These are phyloP conservation scores for Cinchona pubescens DNA, from an alignment of 257 asterid genomes.

Conservation along the genomic window DNA sequence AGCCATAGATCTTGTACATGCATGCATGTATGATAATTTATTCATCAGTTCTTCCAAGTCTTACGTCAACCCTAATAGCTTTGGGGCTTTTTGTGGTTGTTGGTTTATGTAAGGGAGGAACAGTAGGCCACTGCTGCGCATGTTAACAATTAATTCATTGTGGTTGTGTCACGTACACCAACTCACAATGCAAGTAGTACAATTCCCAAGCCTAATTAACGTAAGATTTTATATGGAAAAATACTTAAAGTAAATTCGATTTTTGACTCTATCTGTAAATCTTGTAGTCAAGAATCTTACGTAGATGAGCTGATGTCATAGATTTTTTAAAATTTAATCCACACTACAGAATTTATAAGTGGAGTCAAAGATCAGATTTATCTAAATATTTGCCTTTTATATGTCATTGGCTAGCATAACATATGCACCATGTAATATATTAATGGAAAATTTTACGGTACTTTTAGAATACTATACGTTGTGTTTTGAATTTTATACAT, in stretches of 20 bases:
- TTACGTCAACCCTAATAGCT: slow-evolving; percentile 25
- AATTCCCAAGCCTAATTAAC: background rate
- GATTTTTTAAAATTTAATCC: no score
- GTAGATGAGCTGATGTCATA: no score
- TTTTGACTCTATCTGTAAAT: no score
- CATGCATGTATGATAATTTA: background rate
- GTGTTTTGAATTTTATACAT: no score
- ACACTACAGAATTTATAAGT: no score
- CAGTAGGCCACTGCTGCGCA: background rate
- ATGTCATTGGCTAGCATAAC: background rate
- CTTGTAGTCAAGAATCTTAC: no score
- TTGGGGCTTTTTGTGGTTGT: slow-evolving; percentile 21
- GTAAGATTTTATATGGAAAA: no score
- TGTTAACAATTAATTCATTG: background rate
- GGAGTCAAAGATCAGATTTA: no score
- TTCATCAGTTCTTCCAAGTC: background rate
- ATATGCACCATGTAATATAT: background rate
- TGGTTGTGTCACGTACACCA: no score
- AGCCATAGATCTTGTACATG: background rate
- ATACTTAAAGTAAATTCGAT: no score
- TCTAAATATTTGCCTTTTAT: background rate
- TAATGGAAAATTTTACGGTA: no score
- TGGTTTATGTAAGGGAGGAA: slow-evolving; percentile 3
- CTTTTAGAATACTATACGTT: no score
- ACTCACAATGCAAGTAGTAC: background rate